phyloP scores from a whole-genome alignment of 768 basidiomycete genomes.

The Cystobasidium tubakii region DNA sequence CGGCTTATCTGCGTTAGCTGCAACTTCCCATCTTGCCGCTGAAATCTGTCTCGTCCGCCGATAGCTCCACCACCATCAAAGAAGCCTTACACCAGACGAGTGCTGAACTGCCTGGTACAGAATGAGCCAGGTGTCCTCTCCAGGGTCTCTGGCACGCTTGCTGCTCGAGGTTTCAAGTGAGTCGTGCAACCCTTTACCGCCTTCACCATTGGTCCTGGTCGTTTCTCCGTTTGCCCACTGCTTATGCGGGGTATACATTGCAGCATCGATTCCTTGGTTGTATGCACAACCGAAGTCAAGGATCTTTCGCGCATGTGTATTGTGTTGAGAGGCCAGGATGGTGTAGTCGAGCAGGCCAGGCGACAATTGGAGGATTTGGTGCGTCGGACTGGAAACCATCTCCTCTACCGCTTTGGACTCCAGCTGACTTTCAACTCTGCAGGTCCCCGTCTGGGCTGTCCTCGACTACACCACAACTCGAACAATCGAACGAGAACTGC shows the following conservation, averaged over 20 bases:
- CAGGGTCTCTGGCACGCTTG: conserved; percentile 92
- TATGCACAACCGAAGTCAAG: conserved; percentile 93
- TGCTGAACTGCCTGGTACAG: conserved; percentile 95
- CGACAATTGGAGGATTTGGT: conserved; percentile 94
- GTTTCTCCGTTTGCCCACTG: background rate
- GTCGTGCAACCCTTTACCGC: conserved; percentile 15
- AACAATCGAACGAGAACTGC: conserved; percentile 83
- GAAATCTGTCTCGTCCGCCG: conserved; percentile 42
- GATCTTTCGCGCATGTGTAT: conserved; percentile 98
- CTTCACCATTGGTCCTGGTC: conserved; percentile 23
- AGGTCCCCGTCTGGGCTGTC: conserved; percentile 99
- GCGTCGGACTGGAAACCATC: conserved; percentile 50
- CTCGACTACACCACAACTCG: conserved; percentile 92
- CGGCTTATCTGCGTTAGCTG: conserved; percentile 46
- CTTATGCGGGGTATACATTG: conserved; percentile 24
- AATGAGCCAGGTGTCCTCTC: conserved; percentile 99
- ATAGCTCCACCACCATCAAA: conserved; percentile 41
- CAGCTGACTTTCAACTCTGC: background rate
- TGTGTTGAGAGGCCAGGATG: conserved; percentile 91
- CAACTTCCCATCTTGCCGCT: conserved; percentile 95
- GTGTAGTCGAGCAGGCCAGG: conserved; percentile 93
- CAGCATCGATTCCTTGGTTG: conserved; percentile 89
- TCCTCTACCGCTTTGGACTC: background rate
- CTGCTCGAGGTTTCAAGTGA: conserved; percentile 87
- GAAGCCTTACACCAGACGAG: conserved; percentile 54